phyloP scores from a whole-genome alignment of 2,329 filamentous ascomycete species.

The Scytalidium lignicola region DNA sequence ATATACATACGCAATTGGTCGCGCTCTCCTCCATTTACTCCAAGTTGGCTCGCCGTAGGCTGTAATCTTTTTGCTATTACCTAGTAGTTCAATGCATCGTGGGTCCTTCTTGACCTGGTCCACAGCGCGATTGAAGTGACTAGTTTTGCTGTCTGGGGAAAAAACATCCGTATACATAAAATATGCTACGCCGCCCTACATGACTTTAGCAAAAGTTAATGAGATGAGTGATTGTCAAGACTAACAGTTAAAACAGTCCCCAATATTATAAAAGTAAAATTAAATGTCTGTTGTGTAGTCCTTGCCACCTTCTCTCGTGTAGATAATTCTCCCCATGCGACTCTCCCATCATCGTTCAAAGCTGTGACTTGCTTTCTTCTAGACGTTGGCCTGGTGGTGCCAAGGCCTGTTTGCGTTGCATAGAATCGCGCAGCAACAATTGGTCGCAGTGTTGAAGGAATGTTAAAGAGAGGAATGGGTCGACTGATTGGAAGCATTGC shows the following conservation, averaged over 20 bases:
- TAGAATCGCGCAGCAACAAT: slow-evolving; percentile 44
- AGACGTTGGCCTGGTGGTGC: slow-evolving; percentile 30
- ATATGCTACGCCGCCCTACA: slow-evolving; percentile 68
- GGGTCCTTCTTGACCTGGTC: slow-evolving; percentile 70
- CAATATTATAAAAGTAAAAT: slow-evolving; percentile 70
- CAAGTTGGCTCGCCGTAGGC: slow-evolving; percentile 77
- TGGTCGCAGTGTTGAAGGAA: slow-evolving; percentile 33
- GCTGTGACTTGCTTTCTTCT: slow-evolving; percentile 70
- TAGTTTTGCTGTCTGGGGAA: slow-evolving; percentile 76
- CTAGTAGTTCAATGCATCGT: slow-evolving; percentile 68
- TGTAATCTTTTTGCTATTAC: slow-evolving; percentile 67
- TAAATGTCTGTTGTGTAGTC: slow-evolving; percentile 86
- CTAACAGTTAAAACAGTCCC: slow-evolving; percentile 73
- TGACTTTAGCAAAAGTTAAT: slow-evolving; percentile 8
- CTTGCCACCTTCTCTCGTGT: slow-evolving; percentile 73
- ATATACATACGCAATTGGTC: slow-evolving; percentile 51
- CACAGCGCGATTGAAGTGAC: slow-evolving; percentile 83
- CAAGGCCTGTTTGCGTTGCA: slow-evolving; percentile 49
- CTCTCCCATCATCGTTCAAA: slow-evolving; percentile 77
- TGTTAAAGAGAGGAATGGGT: slow-evolving; percentile 28
- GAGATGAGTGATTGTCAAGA: not conserved
- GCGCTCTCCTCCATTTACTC: slow-evolving; percentile 72
- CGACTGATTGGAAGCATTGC: slow-evolving; percentile 17
- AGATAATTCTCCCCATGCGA: slow-evolving; percentile 76
- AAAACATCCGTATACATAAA: slow-evolving; percentile 80